Evolutionary conservation across 1,284 basidiomycete genomes (phyloP), one percentile per base, ranked within the genome.

Genomic region (Microbotryum violaceum): DNA sequence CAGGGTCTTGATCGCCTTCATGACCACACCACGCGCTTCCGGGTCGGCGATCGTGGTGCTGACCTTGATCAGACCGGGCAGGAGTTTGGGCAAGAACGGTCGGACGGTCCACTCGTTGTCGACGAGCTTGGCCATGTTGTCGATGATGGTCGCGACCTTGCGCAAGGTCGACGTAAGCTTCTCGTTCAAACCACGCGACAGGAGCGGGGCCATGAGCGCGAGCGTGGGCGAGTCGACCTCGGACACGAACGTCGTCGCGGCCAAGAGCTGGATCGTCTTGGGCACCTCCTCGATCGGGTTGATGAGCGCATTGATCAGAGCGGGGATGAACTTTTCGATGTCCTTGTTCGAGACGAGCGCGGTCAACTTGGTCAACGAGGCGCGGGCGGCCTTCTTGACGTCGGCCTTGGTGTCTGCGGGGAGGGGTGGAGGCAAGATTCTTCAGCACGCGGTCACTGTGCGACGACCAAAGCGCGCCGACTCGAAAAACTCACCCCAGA

Each of bases 281-380:
- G 93, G 88, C 68, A 97, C 94, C 85, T 98, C 92, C 83, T 98
- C 94, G 72, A 97, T 91, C 74, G 96, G 96, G 83, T 98, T 92
- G 81, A 97, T 93, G 74, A 98, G 82, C 77, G 91, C 88, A 79
- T 94, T 90, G 79, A 65, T 59, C 45, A 67, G 55, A 21, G 68
- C 57, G 33, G 55, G 63, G 61, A 74, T 75, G 72, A 75, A 75
- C 61, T 76, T 77, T 72, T 94, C 91, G 71, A 97, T 96, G 81
- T 98, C 94, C 87, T 97, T 97, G 89, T 99, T 99, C 73, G 92
- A 92, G 72, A 97, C 85, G 72, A 97, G 82, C 73, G 89, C 88
- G 74, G 88, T 90, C 70, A 89, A 85, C 82, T 92, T 93, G 74
- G 89, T 91, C 74, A 98, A 86, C 66, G 92, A 87, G 74, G 88